Percentiles rank a stretch among this genome's conserved stretches.
Evolutionary conservation across 2,329 filamentous ascomycete genomes (phyloP).

Genomic region (Talaromyces sp.): DNA sequence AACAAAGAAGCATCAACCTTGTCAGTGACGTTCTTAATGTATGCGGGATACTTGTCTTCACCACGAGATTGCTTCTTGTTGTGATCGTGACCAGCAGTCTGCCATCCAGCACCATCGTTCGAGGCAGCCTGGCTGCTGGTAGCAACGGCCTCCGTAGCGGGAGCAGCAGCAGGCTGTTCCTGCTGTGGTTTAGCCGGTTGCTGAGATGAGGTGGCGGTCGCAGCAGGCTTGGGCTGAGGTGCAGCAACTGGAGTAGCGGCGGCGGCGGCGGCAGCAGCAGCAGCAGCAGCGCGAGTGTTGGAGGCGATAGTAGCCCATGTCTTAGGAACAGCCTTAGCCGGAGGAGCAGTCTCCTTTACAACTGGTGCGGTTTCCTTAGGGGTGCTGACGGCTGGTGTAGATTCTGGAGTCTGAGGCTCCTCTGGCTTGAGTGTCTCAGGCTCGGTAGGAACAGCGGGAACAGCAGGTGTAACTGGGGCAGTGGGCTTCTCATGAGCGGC

Average conservation of each 20-base stretch:
- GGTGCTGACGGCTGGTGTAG: slow-evolving; percentile 52
- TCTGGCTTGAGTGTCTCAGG: slow-evolving; percentile 47
- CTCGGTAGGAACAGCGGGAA: slow-evolving; percentile 33
- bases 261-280: slow-evolving; percentile 47
- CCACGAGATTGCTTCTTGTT: slow-evolving; percentile 75
- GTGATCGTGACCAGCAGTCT: slow-evolving; percentile 72
- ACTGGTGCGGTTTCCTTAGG: slow-evolving; percentile 37
- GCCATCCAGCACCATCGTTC: slow-evolving; percentile 68
- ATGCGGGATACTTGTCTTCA: slow-evolving; percentile 73
- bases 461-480: slow-evolving; percentile 19
- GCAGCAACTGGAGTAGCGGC: slow-evolving; percentile 32
- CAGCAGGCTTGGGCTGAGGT: slow-evolving; percentile 26
- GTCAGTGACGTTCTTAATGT: slow-evolving; percentile 93
- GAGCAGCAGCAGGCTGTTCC: slow-evolving; percentile 34
- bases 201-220: slow-evolving; percentile 14
- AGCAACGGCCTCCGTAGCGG: slow-evolving; percentile 41
- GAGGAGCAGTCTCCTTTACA: slow-evolving; percentile 50
- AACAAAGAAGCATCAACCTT: slow-evolving; percentile 74
- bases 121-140: slow-evolving; percentile 74
- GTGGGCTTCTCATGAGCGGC: slow-evolving; percentile 20
- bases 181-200: slow-evolving; percentile 24
- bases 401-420: slow-evolving; percentile 59
- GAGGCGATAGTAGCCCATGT: slow-evolving; percentile 62
- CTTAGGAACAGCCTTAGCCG: slow-evolving; percentile 51
- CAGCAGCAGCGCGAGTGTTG: slow-evolving; percentile 33